A percentile compares a stretch with the other conserved stretches of the same genome.
phyloP scores from a whole-genome alignment of 805 yeast species.

The Saturnispora mendoncae region DNA sequence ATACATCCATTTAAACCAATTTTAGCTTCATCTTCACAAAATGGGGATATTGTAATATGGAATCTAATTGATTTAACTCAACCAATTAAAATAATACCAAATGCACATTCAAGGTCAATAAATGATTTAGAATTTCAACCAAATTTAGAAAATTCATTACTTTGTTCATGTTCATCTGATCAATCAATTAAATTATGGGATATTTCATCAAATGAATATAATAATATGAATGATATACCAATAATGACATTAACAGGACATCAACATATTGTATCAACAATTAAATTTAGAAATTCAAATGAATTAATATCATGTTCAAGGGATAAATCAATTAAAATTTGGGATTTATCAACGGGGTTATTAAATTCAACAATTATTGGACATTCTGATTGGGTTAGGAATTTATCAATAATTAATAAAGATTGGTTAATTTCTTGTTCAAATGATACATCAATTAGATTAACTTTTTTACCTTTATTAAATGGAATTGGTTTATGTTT shows the following conservation, averaged over 20 bases:
- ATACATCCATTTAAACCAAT: slow-evolving; percentile 71
- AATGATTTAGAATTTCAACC: slow-evolving; percentile 52
- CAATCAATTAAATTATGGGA: slow-evolving; percentile 65
- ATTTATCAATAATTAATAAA: slow-evolving; percentile 30
- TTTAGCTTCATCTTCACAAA: slow-evolving; percentile 56
- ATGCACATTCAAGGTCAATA: slow-evolving; percentile 69
- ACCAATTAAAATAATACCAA: slow-evolving; percentile 50
- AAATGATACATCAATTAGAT: slow-evolving; percentile 64
- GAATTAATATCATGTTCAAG: slow-evolving; percentile 54
- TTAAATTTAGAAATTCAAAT: slow-evolving; percentile 41
- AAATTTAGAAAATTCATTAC: slow-evolving; percentile 10
- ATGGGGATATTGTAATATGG: slow-evolving; percentile 71
- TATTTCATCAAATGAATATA: too few species aligned
- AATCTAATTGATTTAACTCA: slow-evolving; percentile 49
- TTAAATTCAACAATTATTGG: slow-evolving; percentile 59
- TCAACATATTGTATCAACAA: slow-evolving; percentile 71
- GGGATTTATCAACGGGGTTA: slow-evolving; percentile 66
- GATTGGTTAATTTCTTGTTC: slow-evolving; percentile 66
- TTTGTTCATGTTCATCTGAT: slow-evolving; percentile 47
- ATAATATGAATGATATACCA: too few species aligned
- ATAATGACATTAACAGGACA: slow-evolving; percentile 70
- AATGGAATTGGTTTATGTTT: slow-evolving; percentile 56
- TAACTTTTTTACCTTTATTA: slow-evolving; percentile 58
- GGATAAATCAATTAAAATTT: slow-evolving; percentile 49
- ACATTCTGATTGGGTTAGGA: slow-evolving; percentile 85